Evolutionary conservation across 164 flowering plant genomes (phyloP).

Genomic region (Platanus orientalis): DNA sequence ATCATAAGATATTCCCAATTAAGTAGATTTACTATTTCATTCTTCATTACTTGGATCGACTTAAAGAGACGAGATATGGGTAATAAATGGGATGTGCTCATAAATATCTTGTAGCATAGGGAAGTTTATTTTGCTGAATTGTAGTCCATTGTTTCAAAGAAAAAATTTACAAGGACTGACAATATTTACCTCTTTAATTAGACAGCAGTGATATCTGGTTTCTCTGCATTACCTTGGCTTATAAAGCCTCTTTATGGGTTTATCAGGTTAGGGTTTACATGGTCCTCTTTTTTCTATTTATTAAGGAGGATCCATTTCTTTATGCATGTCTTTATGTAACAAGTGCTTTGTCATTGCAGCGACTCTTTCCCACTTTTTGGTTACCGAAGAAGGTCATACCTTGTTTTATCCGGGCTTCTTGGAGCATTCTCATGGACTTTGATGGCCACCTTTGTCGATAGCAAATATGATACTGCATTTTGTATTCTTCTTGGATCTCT

Average conservation of each 20-base stretch:
- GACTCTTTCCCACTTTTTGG: constrained; percentile 97
- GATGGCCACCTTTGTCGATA: constrained; percentile 87
- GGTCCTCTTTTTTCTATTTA: not conserved
- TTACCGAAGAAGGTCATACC: constrained; percentile 94
- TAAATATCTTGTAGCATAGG: not conserved
- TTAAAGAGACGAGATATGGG: too few species aligned
- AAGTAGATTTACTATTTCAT: too few species aligned
- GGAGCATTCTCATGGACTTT: constrained; percentile 95
- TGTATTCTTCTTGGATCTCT: constrained; percentile 98
- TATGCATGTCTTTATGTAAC: constrained; percentile 10
- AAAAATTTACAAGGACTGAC: constrained; percentile 23
- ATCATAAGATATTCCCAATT: too few species aligned
- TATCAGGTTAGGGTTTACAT: constrained; percentile 55
- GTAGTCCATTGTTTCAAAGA: not conserved
- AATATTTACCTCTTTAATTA: constrained; percentile 44
- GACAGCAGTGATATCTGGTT: constrained; percentile 96
- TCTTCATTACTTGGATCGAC: too few species aligned
- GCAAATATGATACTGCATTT: constrained; percentile 83
- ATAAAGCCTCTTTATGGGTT: constrained; percentile 95
- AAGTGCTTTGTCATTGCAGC: constrained; percentile 36
- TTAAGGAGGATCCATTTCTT: constrained; percentile 2
- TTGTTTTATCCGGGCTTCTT: constrained; percentile 87
- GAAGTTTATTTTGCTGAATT: not conserved
- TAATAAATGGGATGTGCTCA: not conserved
- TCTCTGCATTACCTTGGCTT: constrained; percentile 96